phyloP scores from a whole-genome alignment of 768 basidiomycete species.

The Boletus barrowsii region DNA sequence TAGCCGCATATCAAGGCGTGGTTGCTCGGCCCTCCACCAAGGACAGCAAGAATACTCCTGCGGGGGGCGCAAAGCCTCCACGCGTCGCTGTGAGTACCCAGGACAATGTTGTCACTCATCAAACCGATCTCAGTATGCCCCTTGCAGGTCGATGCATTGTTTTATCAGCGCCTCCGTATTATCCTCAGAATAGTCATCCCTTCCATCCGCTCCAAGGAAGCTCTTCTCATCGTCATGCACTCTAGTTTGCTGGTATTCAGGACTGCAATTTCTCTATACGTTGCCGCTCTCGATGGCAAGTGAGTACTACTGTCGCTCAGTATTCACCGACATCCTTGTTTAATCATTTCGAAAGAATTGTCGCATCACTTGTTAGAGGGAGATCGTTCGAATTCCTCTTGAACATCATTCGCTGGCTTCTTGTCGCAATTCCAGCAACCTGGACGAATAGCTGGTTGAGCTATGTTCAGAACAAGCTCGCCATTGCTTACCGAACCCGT shows the following conservation, averaged over 20 bases:
- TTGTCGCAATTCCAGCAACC: conserved; percentile 90
- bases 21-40: conserved; percentile 39
- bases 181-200: conserved; percentile 91
- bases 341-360: conserved; percentile 59
- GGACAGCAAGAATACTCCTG: conserved; percentile 12
- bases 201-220: conserved; percentile 79
- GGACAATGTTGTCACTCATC: too few relatives aligned
- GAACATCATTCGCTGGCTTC: conserved; percentile 86
- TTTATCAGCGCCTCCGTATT: conserved; percentile 74
- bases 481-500: conserved; percentile 83
- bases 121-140: not conserved
- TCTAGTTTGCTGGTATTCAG: conserved; percentile 84
- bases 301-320: conserved; percentile 34
- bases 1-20: conserved; percentile 58
- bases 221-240: conserved; percentile 82
- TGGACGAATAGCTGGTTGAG: conserved; percentile 92
- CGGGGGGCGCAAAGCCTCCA: conserved; percentile 42
- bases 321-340: not conserved
- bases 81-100: conserved; percentile 62
- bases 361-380: conserved; percentile 90
- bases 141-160: conserved; percentile 80
- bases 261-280: conserved; percentile 90
- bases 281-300: conserved; percentile 92
- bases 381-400: conserved; percentile 72
- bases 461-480: conserved; percentile 90